Evolutionary conservation across 2,329 filamentous ascomycete species (phyloP), one percentile per base, ranked within the genome.

Genomic region (Clonostachys rosea): DNA sequence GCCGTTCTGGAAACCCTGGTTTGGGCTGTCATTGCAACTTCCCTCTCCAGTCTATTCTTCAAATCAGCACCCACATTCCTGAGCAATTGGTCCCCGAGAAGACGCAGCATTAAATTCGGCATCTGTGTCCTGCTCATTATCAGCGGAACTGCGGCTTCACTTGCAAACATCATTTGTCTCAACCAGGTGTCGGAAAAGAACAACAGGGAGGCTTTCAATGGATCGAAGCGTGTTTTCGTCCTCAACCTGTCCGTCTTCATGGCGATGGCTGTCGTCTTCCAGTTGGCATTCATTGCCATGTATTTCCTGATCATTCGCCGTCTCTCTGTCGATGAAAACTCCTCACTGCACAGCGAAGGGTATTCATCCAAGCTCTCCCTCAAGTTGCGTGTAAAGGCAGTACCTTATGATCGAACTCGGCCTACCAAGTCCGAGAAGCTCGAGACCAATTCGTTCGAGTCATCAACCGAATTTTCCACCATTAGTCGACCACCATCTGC

Each of bases 271-370:
- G 74, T 76, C 48, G 57, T 64, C 2, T 59, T 66, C 8, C 78
- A 82, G 55, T 59, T 76, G n/a, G 53, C 68, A 20, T 81, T 78
- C 52, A 59, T 78, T 42, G 60, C 74, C 24, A 55, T 65, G 24
- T 68, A 74, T 53, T 74, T 75, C 51, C 53, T 75, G 34, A 50
- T 62, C 34, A 61, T 59, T 18, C 66, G 73, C 24, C 47, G 61
- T 3, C 53, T 57, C n/a, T 56, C 55, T 24, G 4, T 39, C 34
- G 45, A 43, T 10, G 42, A 13, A 30, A 30, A 56, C 5, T 49
- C 52, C 14, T 60, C 60, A 35, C 57, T 63, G 39, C 57, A 62
- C 34, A 59, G 60, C 33, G 60, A 64, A 9, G 63, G 67, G 5
- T 34, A 37, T 16, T 30, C 24, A 30, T 33, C 14, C 7, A 35